These are phyloP conservation scores for Peronospora destructor DNA, from an alignment of 352 stramenopile genomes.

Conservation along the genomic window DNA sequence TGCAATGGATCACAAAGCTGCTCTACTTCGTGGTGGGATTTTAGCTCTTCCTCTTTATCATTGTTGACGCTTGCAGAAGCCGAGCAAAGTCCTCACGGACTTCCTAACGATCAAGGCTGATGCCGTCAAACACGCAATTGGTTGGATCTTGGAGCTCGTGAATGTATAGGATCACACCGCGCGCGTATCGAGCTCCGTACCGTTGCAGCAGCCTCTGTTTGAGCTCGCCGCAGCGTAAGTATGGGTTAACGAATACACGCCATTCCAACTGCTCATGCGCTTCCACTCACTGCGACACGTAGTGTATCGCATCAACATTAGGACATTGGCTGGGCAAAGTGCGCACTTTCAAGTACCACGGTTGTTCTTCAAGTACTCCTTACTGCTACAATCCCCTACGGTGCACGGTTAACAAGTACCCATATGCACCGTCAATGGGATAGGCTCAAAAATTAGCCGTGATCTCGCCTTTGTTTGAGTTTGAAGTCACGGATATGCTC, in stretches of 20 bases:
- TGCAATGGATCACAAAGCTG: background rate
- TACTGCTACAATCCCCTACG: conserved; percentile 59
- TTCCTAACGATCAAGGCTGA: conserved; percentile 48
- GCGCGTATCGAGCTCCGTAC: conserved; percentile 45
- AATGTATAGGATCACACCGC: conserved; percentile 70
- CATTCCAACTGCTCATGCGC: conserved; percentile 79
- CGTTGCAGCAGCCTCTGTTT: conserved; percentile 84
- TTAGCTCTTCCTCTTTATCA: background rate
- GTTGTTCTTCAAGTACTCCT: conserved; percentile 29
- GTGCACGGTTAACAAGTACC: conserved; percentile 38
- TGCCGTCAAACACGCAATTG: conserved; percentile 31
- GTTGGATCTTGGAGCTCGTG: conserved; percentile 54
- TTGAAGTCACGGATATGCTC: conserved; percentile 80
- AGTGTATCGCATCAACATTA: conserved; percentile 85
- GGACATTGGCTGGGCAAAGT: no score
- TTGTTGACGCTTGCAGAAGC: conserved; percentile 32
- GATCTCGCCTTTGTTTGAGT: conserved; percentile 93
- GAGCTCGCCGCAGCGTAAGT: conserved; percentile 74
- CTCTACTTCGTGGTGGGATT: no score
- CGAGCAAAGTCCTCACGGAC: conserved; percentile 57
- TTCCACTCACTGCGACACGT: conserved; percentile 92
- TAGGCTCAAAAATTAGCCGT: conserved; percentile 63
- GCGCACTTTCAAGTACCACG: conserved; percentile 80
- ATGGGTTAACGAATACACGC: conserved; percentile 90
- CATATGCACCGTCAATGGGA: conserved; percentile 32